Conservation (phyloP, 768 basidiomycete species). For the Lactarius quietus region DNA sequence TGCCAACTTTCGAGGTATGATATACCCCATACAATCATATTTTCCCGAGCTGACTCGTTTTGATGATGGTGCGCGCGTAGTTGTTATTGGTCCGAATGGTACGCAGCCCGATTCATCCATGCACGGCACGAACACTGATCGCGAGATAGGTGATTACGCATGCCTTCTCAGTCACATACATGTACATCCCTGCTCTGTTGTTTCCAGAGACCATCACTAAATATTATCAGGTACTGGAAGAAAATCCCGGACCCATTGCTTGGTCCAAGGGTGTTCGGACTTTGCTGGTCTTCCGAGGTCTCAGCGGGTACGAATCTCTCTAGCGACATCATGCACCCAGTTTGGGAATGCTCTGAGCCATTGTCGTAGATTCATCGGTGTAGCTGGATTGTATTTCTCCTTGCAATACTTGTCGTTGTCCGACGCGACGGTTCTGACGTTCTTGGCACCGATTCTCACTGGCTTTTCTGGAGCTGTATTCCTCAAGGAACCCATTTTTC, state of each 20-base stretch:
- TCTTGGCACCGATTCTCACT: slow-evolving; percentile 65
- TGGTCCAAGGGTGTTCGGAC: no score
- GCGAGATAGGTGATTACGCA: no score
- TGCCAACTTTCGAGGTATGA: neutral
- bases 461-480: slow-evolving; percentile 59
- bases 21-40: no score
- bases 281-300: no score
- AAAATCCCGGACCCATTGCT: no score
- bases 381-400: slow-evolving; percentile 65
- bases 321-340: no score
- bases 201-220: no score
- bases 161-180: no score
- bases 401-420: slow-evolving; percentile 72
- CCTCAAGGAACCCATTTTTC: slow-evolving; percentile 55
- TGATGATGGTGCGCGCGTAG: neutral
- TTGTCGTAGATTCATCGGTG: slow-evolving; percentile 58
- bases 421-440: slow-evolving; percentile 74
- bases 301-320: neutral
- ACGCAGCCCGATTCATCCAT: neutral
- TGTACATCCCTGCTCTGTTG: no score
- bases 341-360: neutral
- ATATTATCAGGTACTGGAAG: no score
- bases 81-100: neutral
- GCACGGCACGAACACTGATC: neutral
- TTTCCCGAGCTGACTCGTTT: neutral